Base-by-base conservation (phyloP, 1,139 yeast genomes). In the Suhomyces taliae region DNA sequence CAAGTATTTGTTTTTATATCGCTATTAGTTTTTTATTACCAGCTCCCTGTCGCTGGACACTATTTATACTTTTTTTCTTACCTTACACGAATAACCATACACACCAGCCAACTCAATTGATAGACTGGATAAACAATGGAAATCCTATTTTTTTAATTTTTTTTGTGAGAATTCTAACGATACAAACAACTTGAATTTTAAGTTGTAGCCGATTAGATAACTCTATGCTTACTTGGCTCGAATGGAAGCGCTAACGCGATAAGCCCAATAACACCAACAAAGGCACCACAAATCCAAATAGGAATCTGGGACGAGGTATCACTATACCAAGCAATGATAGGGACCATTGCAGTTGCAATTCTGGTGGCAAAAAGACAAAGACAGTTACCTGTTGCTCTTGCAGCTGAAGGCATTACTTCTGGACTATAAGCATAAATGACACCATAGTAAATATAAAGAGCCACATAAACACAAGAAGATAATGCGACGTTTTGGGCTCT, bases 201-300 rank as follows among this genome's bases (percentile, higher is more conserved):
- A 19, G 24, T 19, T 19, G 6, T 27, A 11, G 15, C 24, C 39
- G 6, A 8, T 38, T 52, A 60, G n/a, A 59, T 53, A n/a, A 56
- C 59, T 44, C 62, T 51, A 32, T 39, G 37, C 39, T 49, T 54
- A 37, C 54, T 49, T 34, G 83, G 82, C 54, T 79, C 84, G 52
- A 67, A 79, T 4, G 83, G 84, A 47, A 79, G 65, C 39, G 67
- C 56, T 37, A 72, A 54, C 1, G 81, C 73, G 14, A 76, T 50
- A 14, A 76, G 41, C 1, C 79, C 79, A 41, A 76, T 59, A 9
- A 62, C 62, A 5, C 81, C 80, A 51, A 76, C 74, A 50, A 75
- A 63, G 0, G 81, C 82, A 31, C 85, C 86, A 62, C 82, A 75
- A n/a, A 80, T 79, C 74, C 80, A 81, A 44, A 81, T 77, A 2